These are phyloP conservation scores for Epichloe festucae DNA, from an alignment of 2,329 filamentous ascomycete species.

Conservation along the genomic window DNA sequence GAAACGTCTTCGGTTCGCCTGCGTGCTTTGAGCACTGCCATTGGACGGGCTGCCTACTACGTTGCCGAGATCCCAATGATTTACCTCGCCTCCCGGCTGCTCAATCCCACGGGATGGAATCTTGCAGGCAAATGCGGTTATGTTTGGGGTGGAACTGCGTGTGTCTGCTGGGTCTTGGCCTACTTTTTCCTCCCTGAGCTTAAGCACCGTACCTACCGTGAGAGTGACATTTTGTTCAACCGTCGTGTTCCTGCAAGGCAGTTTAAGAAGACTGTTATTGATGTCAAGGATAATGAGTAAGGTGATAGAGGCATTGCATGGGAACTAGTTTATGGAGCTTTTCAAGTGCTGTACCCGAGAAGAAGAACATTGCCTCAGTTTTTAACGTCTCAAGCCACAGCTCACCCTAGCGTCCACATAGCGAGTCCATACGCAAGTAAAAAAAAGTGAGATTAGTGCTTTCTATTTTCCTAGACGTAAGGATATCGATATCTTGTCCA, in stretches of 20 bases:
- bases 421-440: too few relatives aligned
- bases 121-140: constrained; percentile 32
- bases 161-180: constrained; percentile 21
- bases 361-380: too few relatives aligned
- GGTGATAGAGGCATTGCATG: not conserved
- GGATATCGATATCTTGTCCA: too few relatives aligned
- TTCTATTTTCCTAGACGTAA: too few relatives aligned
- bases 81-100: constrained; percentile 24
- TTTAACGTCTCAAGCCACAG: too few relatives aligned
- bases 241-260: constrained; percentile 14
- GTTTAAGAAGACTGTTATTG: constrained; percentile 9
- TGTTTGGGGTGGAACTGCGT: constrained; percentile 30
- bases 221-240: constrained; percentile 32
- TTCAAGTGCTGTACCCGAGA: too few relatives aligned
- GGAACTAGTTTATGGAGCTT: too few relatives aligned
- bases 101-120: constrained; percentile 25
- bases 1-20: constrained; percentile 31
- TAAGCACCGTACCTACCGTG: constrained; percentile 30
- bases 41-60: constrained; percentile 27
- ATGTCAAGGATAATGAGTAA: constrained; percentile 5
- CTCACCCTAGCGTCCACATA: too few relatives aligned
- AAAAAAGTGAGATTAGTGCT: too few relatives aligned
- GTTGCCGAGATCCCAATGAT: constrained; percentile 29
- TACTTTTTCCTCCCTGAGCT: constrained; percentile 40
- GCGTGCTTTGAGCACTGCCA: constrained; percentile 24